These are phyloP conservation scores for Paraphoma sp. DNA, from an alignment of 2,329 filamentous ascomycete genomes.

Conservation along the genomic window DNA sequence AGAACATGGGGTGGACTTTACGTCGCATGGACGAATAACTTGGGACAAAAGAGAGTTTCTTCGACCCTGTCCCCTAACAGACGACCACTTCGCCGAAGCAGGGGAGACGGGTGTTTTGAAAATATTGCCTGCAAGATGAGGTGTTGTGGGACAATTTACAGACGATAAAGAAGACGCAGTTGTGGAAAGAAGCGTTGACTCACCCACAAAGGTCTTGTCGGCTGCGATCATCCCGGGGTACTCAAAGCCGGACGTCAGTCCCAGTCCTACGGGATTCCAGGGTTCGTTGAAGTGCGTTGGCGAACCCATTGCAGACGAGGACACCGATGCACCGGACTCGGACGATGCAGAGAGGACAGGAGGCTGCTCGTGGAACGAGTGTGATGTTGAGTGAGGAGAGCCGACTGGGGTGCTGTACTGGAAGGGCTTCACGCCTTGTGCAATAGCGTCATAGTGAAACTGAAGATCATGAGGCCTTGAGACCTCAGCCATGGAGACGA, in stretches of 20 bases:
- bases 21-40: slow-evolving; percentile 25
- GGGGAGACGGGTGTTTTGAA: slow-evolving; percentile 44
- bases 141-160: slow-evolving; percentile 21
- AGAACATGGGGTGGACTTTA: slow-evolving; percentile 12
- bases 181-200: slow-evolving; percentile 52
- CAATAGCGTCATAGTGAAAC: slow-evolving; percentile 44
- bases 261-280: slow-evolving; percentile 66
- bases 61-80: slow-evolving; percentile 17
- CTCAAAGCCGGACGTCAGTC: slow-evolving; percentile 65
- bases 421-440: slow-evolving; percentile 45
- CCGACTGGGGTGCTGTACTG: slow-evolving; percentile 48
- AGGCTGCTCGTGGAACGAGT: slow-evolving; percentile 56
- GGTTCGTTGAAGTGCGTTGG: slow-evolving; percentile 66
- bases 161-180: slow-evolving; percentile 20
- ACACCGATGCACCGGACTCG: slow-evolving; percentile 58
- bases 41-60: slow-evolving; percentile 38
- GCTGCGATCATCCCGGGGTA: slow-evolving; percentile 56
- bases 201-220: slow-evolving; percentile 58
- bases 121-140: slow-evolving; percentile 19
- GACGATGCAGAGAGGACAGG: slow-evolving; percentile 57
- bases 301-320: slow-evolving; percentile 59
- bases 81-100: slow-evolving; percentile 49
- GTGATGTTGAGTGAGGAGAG: slow-evolving; percentile 53
- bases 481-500: slow-evolving; percentile 41
- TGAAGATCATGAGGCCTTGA: slow-evolving; percentile 44